phyloP scores from a whole-genome alignment of 441 rosid genomes.

The Gossypium lobatum region DNA sequence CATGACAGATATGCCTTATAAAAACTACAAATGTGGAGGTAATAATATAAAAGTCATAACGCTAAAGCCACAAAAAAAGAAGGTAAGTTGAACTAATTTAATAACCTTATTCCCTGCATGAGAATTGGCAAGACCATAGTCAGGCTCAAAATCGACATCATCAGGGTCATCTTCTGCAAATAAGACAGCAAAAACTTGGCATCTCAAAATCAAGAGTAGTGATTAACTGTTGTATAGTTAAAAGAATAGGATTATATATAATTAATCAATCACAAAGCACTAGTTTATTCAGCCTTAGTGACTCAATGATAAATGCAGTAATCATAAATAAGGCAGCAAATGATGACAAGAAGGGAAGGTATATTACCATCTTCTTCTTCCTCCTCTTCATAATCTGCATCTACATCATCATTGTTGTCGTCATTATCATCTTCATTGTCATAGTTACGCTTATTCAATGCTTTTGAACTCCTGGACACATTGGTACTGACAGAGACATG shows the following conservation, averaged over 20 bases:
- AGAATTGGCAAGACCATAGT: conserved; percentile 36
- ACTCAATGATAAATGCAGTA: background rate
- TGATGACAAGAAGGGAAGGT: conserved; percentile 6
- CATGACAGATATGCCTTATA: background rate
- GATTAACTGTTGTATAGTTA: background rate
- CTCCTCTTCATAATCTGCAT: conserved; percentile 73
- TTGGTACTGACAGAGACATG: conserved; percentile 31
- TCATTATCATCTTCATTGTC: conserved; percentile 30
- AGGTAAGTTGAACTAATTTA: conserved; percentile 10
- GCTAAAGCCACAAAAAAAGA: background rate
- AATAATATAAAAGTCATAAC: background rate
- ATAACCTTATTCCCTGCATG: conserved; percentile 52
- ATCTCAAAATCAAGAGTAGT: conserved; percentile 13
- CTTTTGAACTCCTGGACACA: conserved; percentile 57
- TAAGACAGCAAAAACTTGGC: conserved; percentile 23
- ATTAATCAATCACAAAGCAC: conserved; percentile 3
- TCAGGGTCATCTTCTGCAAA: conserved; percentile 91
- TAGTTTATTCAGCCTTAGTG: background rate
- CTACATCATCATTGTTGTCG: conserved; percentile 46
- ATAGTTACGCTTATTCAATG: conserved; percentile 26
- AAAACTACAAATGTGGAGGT: background rate
- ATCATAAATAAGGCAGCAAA: background rate
- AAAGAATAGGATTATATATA: background rate
- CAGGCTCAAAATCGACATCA: conserved; percentile 95
- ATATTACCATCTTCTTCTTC: conserved; percentile 84